These are phyloP conservation scores for Onygenales sp. DNA, from an alignment of 2,329 filamentous ascomycete genomes.

Conservation along the genomic window DNA sequence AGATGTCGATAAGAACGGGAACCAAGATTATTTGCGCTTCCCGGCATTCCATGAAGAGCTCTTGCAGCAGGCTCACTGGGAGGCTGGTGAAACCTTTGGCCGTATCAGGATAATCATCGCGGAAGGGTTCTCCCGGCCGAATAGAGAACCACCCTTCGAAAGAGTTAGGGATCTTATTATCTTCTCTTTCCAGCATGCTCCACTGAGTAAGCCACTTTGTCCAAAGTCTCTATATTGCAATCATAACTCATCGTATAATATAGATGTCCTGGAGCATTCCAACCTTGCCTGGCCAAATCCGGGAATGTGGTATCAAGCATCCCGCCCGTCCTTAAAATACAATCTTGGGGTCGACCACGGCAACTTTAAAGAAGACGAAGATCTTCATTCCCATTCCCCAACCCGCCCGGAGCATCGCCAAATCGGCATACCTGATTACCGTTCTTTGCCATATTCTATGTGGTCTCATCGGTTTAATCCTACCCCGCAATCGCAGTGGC, in stretches of 20 bases:
- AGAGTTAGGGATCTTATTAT: constrained; percentile 61
- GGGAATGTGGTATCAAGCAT: constrained; percentile 53
- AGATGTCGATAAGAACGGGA: constrained; percentile 46
- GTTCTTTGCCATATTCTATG: constrained; percentile 11
- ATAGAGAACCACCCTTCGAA: constrained; percentile 46
- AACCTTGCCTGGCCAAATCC: constrained; percentile 73
- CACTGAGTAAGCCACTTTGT: constrained; percentile 48
- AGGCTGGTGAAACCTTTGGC: constrained; percentile 59
- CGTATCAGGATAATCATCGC: constrained; percentile 68
- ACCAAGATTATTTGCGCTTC: constrained; percentile 56
- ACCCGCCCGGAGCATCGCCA: constrained; percentile 26
- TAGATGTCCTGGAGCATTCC: constrained; percentile 63
- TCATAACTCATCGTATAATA: neutral
- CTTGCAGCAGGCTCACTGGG: constrained; percentile 62
- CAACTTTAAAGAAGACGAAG: constrained; percentile 36
- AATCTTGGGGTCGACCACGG: constrained; percentile 15
- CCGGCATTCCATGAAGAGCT: constrained; percentile 62
- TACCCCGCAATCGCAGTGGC: constrained; percentile 19
- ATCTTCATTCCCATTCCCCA: constrained; percentile 57
- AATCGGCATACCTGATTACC: constrained; percentile 12
- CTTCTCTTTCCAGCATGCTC: constrained; percentile 81
- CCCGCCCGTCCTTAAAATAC: constrained; percentile 29
- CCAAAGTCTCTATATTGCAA: neutral
- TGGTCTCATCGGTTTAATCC: constrained; percentile 25
- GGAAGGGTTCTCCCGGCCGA: constrained; percentile 54